Conservation (phyloP, 2,329 filamentous ascomycete genomes). For the Ophiostoma perfectum region DNA sequence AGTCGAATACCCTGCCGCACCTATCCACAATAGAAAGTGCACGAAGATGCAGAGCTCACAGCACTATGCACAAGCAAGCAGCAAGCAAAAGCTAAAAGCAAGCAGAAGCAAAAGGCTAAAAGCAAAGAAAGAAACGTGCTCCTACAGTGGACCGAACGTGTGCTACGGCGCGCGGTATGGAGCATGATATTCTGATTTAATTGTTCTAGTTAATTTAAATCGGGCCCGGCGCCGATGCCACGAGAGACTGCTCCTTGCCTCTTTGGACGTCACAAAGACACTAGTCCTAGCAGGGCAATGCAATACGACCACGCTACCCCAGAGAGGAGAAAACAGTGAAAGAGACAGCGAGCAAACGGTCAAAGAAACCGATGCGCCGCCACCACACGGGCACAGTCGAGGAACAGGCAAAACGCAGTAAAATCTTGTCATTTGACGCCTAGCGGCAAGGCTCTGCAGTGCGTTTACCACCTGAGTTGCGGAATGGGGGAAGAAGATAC, state of each 20-base stretch:
- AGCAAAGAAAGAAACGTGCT: neutral
- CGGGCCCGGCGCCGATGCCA: neutral
- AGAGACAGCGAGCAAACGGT: neutral
- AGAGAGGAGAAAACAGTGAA: too few relatives aligned
- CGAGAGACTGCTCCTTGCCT: neutral
- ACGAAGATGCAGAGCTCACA: neutral
- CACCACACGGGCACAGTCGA: neutral
- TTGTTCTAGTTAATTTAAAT: neutral
- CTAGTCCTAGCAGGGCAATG: neutral
- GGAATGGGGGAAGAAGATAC: constrained; percentile 18
- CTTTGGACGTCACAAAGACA: neutral
- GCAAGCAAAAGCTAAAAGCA: too few relatives aligned
- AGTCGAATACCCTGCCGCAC: neutral
- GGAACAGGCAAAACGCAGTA: too few relatives aligned
- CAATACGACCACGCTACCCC: neutral
- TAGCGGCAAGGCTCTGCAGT: neutral
- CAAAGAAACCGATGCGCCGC: neutral
- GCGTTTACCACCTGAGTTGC: neutral
- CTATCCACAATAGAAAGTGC: neutral
- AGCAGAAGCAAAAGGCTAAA: too few relatives aligned
- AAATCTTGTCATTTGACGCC: neutral
- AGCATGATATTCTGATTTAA: neutral
- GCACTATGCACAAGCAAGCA: too few relatives aligned
- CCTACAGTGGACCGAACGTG: too few relatives aligned
- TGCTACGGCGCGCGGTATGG: neutral